Conservation (phyloP, 2,329 filamentous ascomycete genomes). For the Beauveria rudraprayagi region DNA sequence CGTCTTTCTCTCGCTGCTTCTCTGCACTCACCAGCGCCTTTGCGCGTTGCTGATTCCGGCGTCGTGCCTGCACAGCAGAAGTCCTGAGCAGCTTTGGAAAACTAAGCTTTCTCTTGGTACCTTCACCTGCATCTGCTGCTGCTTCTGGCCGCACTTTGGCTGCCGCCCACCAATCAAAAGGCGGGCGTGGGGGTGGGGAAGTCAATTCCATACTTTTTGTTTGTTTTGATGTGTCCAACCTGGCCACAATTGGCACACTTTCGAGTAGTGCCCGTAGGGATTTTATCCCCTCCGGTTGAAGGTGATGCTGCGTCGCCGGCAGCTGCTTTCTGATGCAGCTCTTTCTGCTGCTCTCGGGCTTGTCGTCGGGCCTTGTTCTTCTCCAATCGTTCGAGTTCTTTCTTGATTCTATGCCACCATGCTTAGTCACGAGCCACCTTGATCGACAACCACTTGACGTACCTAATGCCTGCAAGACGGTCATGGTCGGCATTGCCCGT, state of each 20-base stretch:
- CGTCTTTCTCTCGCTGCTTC: not conserved
- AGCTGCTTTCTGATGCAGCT: conserved; percentile 41
- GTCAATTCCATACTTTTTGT: conserved; percentile 71
- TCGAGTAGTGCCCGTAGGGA: conserved; percentile 61
- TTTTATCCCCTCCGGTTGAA: conserved; percentile 39
- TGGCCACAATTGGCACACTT: conserved; percentile 98
- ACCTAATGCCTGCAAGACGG: conserved; percentile 38
- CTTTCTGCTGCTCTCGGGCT: conserved; percentile 85
- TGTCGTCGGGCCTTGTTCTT: conserved; percentile 87
- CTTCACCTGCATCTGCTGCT: not conserved
- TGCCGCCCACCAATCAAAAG: conserved; percentile 28
- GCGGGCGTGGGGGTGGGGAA: conserved; percentile 20
- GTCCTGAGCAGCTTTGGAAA: not conserved
- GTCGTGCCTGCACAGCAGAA: not conserved
- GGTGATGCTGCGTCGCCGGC: conserved; percentile 42
- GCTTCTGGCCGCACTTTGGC: conserved; percentile 10
- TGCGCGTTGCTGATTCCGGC: not conserved
- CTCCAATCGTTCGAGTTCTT: conserved; percentile 73
- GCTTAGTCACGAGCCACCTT: conserved; percentile 12
- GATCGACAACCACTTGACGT: conserved; percentile 12
- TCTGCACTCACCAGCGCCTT: conserved; percentile 2
- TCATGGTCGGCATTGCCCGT: conserved; percentile 44
- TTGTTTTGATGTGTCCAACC: conserved; percentile 96
- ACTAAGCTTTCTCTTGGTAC: not conserved
- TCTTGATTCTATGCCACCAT: conserved; percentile 30